phyloP scores from a whole-genome alignment of 805 yeast genomes.

The Teunomyces tritomae region DNA sequence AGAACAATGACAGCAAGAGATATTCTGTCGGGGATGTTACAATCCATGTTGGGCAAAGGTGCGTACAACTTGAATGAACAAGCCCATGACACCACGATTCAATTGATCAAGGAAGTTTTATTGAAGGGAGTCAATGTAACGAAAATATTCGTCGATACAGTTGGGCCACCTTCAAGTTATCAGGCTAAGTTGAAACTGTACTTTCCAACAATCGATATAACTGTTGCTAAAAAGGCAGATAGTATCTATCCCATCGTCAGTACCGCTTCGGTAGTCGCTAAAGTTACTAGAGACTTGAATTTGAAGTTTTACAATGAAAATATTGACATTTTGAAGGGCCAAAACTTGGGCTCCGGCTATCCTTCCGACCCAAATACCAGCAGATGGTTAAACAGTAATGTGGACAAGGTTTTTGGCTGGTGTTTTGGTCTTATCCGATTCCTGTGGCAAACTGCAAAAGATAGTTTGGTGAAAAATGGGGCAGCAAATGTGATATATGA shows the following conservation, averaged over 20 bases:
- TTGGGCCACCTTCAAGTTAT: slow-evolving; percentile 89
- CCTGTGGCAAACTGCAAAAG: slow-evolving; percentile 93
- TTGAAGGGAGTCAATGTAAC: slow-evolving; percentile 59
- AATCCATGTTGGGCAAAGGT: slow-evolving; percentile 47
- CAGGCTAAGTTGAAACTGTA: slow-evolving; percentile 65
- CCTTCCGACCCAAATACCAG: slow-evolving; percentile 89
- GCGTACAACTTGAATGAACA: slow-evolving; percentile 84
- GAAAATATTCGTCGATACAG: slow-evolving; percentile 89
- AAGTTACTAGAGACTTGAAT: slow-evolving; percentile 84
- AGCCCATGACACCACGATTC: slow-evolving; percentile 93
- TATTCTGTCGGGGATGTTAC: slow-evolving; percentile 84
- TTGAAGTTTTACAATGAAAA: slow-evolving; percentile 36
- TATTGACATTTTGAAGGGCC: slow-evolving; percentile 31
- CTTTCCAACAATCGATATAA: slow-evolving; percentile 70
- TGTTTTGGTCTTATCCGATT: slow-evolving; percentile 65
- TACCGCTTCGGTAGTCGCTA: slow-evolving; percentile 93
- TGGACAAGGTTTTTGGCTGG: slow-evolving; percentile 88
- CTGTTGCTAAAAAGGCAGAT: slow-evolving; percentile 95
- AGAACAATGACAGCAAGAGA: slow-evolving; percentile 83
- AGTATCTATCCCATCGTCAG: slow-evolving; percentile 88
- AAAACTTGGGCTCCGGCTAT: slow-evolving; percentile 80
- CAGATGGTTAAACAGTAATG: slow-evolving; percentile 62
- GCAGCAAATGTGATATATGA: slow-evolving; percentile 63
- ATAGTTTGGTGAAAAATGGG: slow-evolving; percentile 54
- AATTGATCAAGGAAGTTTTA: slow-evolving; percentile 63